A percentile compares a stretch with the other conserved stretches of the same genome.
Evolutionary conservation across 805 yeast genomes (phyloP).

Genomic region (Cyberlindnera maclurae): DNA sequence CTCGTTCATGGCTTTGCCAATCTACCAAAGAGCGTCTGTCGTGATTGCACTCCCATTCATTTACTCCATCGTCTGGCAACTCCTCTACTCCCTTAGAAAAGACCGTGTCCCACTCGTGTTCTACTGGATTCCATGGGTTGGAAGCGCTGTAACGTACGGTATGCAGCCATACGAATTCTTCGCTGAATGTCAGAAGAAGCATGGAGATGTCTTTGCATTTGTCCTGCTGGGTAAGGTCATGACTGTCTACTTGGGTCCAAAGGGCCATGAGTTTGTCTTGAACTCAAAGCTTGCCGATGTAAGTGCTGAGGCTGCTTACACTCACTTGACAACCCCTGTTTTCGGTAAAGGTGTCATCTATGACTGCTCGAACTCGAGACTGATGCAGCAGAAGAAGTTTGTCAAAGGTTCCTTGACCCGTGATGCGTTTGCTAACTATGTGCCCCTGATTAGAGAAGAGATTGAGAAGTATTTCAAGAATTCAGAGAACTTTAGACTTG

Average conservation of each 20-base stretch:
- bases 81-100: conserved; percentile 59
- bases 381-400: conserved; percentile 98
- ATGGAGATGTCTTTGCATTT: conserved; percentile 93
- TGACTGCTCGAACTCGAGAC: conserved; percentile 87
- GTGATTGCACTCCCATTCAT: conserved; percentile 45
- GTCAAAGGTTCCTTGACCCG: conserved; percentile 84
- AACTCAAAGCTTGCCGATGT: conserved; percentile 87
- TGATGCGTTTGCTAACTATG: conserved; percentile 78
- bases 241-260: conserved; percentile 96
- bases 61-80: conserved; percentile 60
- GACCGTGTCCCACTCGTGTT: conserved; percentile 89
- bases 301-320: conserved; percentile 93
- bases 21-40: conserved; percentile 30
- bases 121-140: conserved; percentile 93
- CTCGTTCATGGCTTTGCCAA: conserved; percentile 26
- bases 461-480: conserved; percentile 54
- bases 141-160: conserved; percentile 85
- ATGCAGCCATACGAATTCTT: conserved; percentile 92
- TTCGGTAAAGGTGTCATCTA: conserved; percentile 97
- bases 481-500: conserved; percentile 41
- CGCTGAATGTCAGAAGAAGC: conserved; percentile 63
- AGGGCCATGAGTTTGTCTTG: conserved; percentile 94
- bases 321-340: conserved; percentile 97
- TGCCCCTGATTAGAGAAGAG: conserved; percentile 83
- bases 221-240: conserved; percentile 81